Conservation (phyloP, 495 filamentous ascomycete species). For the Massariosphaeria phaeospora region DNA sequence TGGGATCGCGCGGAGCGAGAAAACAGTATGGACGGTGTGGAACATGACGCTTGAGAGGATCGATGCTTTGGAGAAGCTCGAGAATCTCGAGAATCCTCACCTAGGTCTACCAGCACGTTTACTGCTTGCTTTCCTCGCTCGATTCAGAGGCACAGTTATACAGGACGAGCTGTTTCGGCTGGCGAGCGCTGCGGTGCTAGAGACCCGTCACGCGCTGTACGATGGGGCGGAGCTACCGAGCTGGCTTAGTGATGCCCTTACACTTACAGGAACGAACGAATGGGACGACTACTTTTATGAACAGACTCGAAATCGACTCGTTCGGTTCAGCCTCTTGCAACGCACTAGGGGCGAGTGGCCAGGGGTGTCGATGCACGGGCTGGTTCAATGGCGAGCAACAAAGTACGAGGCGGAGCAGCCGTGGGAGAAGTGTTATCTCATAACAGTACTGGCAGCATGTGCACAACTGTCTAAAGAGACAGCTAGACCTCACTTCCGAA, state of each 20-base stretch:
- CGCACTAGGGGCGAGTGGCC: too few species aligned
- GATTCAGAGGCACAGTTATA: constrained; percentile 30
- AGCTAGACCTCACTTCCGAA: too few species aligned
- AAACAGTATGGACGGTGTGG: constrained; percentile 36
- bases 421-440: too few species aligned
- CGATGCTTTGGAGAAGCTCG: too few species aligned
- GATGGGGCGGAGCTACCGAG: constrained; percentile 17
- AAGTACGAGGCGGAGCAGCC: too few species aligned
- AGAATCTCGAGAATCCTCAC: constrained; percentile 17
- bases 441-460: too few species aligned
- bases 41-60: constrained; percentile 28
- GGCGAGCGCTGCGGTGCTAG: constrained; percentile 14
- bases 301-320: constrained; percentile 27
- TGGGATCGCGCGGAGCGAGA: constrained; percentile 25
- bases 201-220: background rate
- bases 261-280: constrained; percentile 18
- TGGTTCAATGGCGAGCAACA: too few species aligned
- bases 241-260: constrained; percentile 15
- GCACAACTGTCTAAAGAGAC: too few species aligned
- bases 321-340: constrained; percentile 34
- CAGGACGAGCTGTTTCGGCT: constrained; percentile 32
- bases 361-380: too few species aligned
- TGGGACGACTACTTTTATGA: constrained; percentile 34
- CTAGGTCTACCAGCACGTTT: constrained; percentile 4
- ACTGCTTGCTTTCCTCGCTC: constrained; percentile 31